phyloP scores from a whole-genome alignment of 2,329 filamentous ascomycete genomes.

The Dendryphion nanum region DNA sequence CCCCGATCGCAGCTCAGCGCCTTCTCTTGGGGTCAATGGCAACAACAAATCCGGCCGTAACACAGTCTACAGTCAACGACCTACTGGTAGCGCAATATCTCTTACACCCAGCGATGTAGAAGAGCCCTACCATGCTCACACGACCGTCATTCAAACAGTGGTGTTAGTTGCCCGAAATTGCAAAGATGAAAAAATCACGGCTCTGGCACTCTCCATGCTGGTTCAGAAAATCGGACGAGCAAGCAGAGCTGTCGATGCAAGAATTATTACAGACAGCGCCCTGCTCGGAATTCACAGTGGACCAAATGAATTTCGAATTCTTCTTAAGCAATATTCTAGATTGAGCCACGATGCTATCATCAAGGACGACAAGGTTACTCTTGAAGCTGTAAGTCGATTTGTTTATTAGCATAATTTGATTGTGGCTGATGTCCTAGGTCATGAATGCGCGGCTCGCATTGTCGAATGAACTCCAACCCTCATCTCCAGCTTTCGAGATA shows the following conservation, averaged over 20 bases:
- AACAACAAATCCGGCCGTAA: constrained; percentile 44
- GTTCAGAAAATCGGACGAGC: constrained; percentile 93
- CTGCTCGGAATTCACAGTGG: constrained; percentile 74
- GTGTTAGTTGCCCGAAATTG: constrained; percentile 82
- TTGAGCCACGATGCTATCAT: constrained; percentile 71
- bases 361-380: constrained; percentile 64
- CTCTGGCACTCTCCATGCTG: constrained; percentile 90
- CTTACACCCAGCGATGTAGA: constrained; percentile 73
- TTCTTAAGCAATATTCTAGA: constrained; percentile 80
- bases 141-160: constrained; percentile 91
- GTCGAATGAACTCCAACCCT: constrained; percentile 64
- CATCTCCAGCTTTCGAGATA: constrained; percentile 75
- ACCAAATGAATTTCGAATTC: constrained; percentile 76
- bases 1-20: constrained; percentile 49
- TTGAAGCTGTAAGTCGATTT: constrained; percentile 74
- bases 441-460: constrained; percentile 78
- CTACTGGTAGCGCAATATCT: constrained; percentile 74
- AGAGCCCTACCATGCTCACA: constrained; percentile 73
- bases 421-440: constrained; percentile 49
- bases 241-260: constrained; percentile 74
- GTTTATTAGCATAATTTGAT: constrained; percentile 10
- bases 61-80: constrained; percentile 45
- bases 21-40: constrained; percentile 50
- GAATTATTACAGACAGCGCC: constrained; percentile 81
- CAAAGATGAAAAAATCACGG: constrained; percentile 87